These are phyloP conservation scores for Myxozyma geophila DNA, from an alignment of 805 yeast genomes.

Conservation along the genomic window DNA sequence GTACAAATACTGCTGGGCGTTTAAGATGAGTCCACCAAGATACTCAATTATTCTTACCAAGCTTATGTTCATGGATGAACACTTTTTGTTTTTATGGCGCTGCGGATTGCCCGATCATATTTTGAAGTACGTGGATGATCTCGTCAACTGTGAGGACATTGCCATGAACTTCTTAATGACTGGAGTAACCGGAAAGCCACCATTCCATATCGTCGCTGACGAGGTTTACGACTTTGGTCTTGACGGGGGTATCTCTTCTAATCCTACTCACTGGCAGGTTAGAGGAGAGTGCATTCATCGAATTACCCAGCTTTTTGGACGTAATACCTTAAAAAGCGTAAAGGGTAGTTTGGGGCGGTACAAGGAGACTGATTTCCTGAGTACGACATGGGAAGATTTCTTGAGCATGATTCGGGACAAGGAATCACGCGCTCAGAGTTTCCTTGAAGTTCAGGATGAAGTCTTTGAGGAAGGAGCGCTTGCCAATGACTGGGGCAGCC, in stretches of 20 bases:
- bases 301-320: slow-evolving; percentile 27
- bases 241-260: slow-evolving; percentile 34
- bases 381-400: slow-evolving; percentile 35
- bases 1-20: slow-evolving; percentile 34
- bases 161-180: slow-evolving; percentile 36
- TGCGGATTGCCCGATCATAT: slow-evolving; percentile 35
- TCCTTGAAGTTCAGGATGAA: slow-evolving; percentile 13
- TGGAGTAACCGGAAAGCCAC: slow-evolving; percentile 29
- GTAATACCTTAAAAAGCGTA: slow-evolving; percentile 24
- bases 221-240: slow-evolving; percentile 37
- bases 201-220: slow-evolving; percentile 30
- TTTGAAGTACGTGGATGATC: slow-evolving; percentile 35
- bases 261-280: slow-evolving; percentile 26
- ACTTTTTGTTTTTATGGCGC: slow-evolving; percentile 35
- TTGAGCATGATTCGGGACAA: slow-evolving; percentile 25
- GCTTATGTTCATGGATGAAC: slow-evolving; percentile 37
- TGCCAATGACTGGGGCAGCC: slow-evolving; percentile 22
- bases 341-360: slow-evolving; percentile 27
- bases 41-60: slow-evolving; percentile 36
- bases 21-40: slow-evolving; percentile 26
- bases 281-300: slow-evolving; percentile 32
- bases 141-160: slow-evolving; percentile 35
- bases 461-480: slow-evolving; percentile 13
- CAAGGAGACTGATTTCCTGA: slow-evolving; percentile 32
- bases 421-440: slow-evolving; percentile 19